Evolutionary conservation across 345 rosid species (phyloP), one percentile per base, ranked within the genome.

Genomic region (Eucalyptus regnans): DNA sequence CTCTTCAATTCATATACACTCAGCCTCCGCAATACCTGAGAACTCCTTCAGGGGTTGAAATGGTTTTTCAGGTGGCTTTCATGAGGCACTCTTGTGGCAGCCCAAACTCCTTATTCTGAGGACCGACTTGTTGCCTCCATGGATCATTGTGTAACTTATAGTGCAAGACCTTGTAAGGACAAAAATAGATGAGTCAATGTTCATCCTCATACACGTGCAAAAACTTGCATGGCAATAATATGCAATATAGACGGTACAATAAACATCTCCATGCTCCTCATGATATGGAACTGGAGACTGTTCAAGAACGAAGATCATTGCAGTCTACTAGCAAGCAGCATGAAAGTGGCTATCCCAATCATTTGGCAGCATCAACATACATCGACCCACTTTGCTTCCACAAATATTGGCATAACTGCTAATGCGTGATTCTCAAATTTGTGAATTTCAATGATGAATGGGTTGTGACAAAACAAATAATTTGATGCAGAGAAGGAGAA

Each of bases 61-160:
- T 60, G 51, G 18, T 60, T 81, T 43, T 80, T 94, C 87, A 92
- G 89, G 87, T 90, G 71, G 88, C 89, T 68, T 89, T 51, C n/a
- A 88, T 88, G 88, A 95, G 91, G 90, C 99, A 96, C 93, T 96
- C 96, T 90, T 81, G 92, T 33, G 99, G 98, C 84, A 96, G 84
- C 79, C 99, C 98, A 3, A 91, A 95, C 6, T 95, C 96, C 92
- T 94, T 94, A 84, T 89, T 91, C 68, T 33, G 89, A 89, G 92
- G 89, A 48, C 52, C 83, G 29, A 92, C 91, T 88, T 93, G 91
- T 90, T 52, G 92, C 91, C 99, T 94, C 99, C 99, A 97, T 62
- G 96, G 97, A 88, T 96, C 99, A 76, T 96, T 95, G 86, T 97
- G 98, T 90, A 97, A 89, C 94, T 97, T 97, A 90, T 90, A 93